Base-by-base conservation (phyloP, 2,329 filamentous ascomycete species). In the Coccinonectria pachysandricola region DNA sequence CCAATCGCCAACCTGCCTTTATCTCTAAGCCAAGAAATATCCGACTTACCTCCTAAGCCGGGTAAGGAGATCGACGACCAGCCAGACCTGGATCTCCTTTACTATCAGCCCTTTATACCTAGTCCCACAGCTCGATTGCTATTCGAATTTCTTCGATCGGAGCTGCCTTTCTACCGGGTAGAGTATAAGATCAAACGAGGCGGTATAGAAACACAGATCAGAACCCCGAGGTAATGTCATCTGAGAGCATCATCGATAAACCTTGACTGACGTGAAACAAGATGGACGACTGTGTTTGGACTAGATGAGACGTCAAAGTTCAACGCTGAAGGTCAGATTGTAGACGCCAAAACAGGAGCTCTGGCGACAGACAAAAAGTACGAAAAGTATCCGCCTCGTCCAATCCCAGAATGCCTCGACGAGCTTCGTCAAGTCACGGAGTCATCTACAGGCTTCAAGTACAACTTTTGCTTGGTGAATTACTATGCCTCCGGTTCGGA, bases 381-480 rank as follows among this genome's bases (percentile, higher is more conserved):
- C 31, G 45, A 54, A 12, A 56, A 53, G 23, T 76, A 72, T 40
- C 52, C 57, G 1, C 82, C 82, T 1, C 68, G 81, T 0, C 82
- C 80, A 1, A 69, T 87, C 2, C 82, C 82, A 0, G 55, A 67
- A 28, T 85, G 79, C 41, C 64, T 88, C 1, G 70, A 82, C 19
- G 52, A 63, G 5, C 62, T 88, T 6, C 68, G 75, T 7, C 56
- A 52, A 17, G 62, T 72, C 7, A 74, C 79, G 2, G 79, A 88
- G 51, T 62, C 65, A 4, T 69, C 71, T 0, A 82, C 78, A 1
- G 66, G 65, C n/a, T 70, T 71, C 43, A 64, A 47, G 1, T 88
- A 79, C 55, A 88, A 88, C 48, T 84, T 87, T 48, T 81, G 76
- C 33, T 64, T 88, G 2, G 79, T 88, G 4, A 88, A 88, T 46